Evolutionary conservation across 176 grass and related monocot species (phyloP).

Genomic region (Puccinellia tenuiflora): DNA sequence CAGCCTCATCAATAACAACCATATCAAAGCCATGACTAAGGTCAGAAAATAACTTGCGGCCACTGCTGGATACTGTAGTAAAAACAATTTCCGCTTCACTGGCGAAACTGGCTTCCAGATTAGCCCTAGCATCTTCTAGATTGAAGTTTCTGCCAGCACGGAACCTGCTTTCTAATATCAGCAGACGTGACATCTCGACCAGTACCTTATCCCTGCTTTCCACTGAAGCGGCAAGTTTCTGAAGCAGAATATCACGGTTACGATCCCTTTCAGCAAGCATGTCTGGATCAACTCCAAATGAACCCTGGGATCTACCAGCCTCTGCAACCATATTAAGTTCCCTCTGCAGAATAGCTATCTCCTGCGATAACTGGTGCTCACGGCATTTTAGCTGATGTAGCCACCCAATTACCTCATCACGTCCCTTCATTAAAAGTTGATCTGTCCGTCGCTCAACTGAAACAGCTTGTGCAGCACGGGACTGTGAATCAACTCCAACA

Average conservation of each 20-base stretch:
- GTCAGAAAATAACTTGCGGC: constrained; percentile 81
- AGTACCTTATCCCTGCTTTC: constrained; percentile 89
- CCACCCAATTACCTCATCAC: constrained; percentile 87
- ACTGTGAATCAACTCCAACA: constrained; percentile 93
- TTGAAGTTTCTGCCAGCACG: constrained; percentile 73
- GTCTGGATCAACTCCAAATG: constrained; percentile 94
- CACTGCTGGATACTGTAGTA: constrained; percentile 88
- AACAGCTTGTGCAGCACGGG: constrained; percentile 92
- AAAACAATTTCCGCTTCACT: constrained; percentile 98
- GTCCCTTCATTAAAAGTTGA: constrained; percentile 78
- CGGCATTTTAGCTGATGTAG: constrained; percentile 82
- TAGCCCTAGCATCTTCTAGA: constrained; percentile 83
- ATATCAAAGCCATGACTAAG: constrained; percentile 95
- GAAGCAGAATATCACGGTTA: constrained; percentile 67
- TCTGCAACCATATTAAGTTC: constrained; percentile 72
- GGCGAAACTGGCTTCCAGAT: constrained; percentile 82
- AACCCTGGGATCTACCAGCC: constrained; percentile 75
- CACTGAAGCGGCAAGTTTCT: constrained; percentile 79
- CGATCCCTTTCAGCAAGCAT: constrained; percentile 76
- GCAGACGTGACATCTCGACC: constrained; percentile 82
- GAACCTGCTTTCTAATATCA: constrained; percentile 76
- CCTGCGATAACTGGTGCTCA: constrained; percentile 67
- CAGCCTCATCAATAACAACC: constrained; percentile 96
- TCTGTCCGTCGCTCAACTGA: constrained; percentile 92
- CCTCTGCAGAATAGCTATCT: constrained; percentile 68